Conservation (phyloP, 1,284 basidiomycete genomes). For the Fomes fomentarius region DNA sequence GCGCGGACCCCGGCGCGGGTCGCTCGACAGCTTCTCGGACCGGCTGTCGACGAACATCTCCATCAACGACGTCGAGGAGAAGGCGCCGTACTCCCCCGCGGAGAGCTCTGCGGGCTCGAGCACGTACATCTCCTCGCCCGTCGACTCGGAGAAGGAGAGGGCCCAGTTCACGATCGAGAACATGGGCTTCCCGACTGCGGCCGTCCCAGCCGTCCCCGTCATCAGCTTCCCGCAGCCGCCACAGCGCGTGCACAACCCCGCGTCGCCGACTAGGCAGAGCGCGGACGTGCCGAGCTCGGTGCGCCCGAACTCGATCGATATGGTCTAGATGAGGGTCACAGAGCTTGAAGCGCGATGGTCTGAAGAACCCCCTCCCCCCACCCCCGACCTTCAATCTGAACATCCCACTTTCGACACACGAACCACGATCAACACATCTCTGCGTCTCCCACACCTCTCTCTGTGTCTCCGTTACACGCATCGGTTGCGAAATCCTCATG, state of each 20-base stretch:
- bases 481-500: background rate
- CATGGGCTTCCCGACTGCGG: constrained; percentile 4
- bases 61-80: constrained; percentile 27
- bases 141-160: constrained; percentile 19
- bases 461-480: background rate
- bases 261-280: constrained; percentile 13
- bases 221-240: constrained; percentile 20
- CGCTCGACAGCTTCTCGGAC: constrained; percentile 34
- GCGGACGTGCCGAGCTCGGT: constrained; percentile 29
- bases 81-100: constrained; percentile 28
- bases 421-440: background rate
- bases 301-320: constrained; percentile 28
- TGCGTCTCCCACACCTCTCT: background rate
- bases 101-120: constrained; percentile 26
- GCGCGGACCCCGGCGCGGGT: constrained; percentile 29
- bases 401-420: background rate
- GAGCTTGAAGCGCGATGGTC: background rate
- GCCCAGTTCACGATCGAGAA: no score
- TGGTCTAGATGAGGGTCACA: constrained; percentile 20
- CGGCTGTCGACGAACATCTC: constrained; percentile 36
- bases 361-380: no score
- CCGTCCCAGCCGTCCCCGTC: constrained; percentile 6
- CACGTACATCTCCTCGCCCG: constrained; percentile 26
- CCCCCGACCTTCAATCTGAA: background rate
- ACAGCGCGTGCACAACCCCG: constrained; percentile 17